Percentiles rank a stretch among this genome's conserved stretches.
phyloP scores from a whole-genome alignment of 2,329 filamentous ascomycete genomes.

The Colletotrichum sp. region DNA sequence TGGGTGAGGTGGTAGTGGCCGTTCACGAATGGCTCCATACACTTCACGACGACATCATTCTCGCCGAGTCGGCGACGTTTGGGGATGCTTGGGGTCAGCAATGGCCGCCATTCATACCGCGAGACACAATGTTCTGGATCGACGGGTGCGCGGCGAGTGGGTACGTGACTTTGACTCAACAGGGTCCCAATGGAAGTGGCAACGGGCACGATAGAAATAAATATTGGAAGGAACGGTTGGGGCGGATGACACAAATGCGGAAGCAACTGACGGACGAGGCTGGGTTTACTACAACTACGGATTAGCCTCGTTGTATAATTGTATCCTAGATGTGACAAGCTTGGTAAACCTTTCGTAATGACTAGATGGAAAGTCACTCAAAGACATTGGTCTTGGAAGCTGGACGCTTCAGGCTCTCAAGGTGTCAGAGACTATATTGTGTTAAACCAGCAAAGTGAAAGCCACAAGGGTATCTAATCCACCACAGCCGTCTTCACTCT shows the following conservation, averaged over 20 bases:
- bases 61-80: not conserved
- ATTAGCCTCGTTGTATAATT: not conserved
- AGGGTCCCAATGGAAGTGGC: not conserved
- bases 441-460: not conserved
- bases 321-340: not conserved
- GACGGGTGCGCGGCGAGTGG: not conserved
- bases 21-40: not conserved
- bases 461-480: not conserved
- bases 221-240: not conserved
- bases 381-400: not conserved
- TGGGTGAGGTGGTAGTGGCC: not conserved
- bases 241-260: not conserved
- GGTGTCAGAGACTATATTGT: not conserved
- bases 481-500: too few relatives aligned
- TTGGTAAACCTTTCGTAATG: not conserved
- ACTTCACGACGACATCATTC: not conserved
- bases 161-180: not conserved
- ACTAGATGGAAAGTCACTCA: not conserved
- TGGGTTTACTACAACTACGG: not conserved
- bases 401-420: not conserved
- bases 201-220: not conserved
- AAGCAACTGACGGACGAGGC: not conserved
- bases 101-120: not conserved
- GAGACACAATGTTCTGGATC: not conserved
- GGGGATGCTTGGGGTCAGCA: not conserved